Base-by-base conservation (phyloP, 2,329 filamentous ascomycete genomes). In the Aspergillus jensenii region DNA sequence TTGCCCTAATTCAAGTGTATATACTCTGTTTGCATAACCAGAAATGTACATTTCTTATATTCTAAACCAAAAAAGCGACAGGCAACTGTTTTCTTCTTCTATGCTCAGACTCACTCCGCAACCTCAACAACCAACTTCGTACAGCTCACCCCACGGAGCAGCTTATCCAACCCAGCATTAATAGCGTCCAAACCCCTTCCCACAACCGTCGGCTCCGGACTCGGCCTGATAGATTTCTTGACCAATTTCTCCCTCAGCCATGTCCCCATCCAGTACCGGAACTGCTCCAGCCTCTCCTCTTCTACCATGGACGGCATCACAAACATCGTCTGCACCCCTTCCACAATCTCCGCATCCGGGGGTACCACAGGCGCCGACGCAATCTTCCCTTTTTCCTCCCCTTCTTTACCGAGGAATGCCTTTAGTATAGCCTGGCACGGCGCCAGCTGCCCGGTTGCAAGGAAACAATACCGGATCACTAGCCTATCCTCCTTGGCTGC, bases 91-190 rank as follows among this genome's bases (percentile, higher is more conserved):
- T 8, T 31, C 9, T 11, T 4, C 3, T 31, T 31, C 23, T 31
- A 31, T 31, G 9, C 27, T 2, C 9, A 31, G 12, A 11, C 57
- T 69, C 55, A 78, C 49, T 73, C 67, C 0, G 58, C 60, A 66
- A 79, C 33, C 56, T 80, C 73, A 49, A 79, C 63, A 39, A 80
- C 68, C 55, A 80, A 67, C 65, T 80, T 80, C 0, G 64, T 69
- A 59, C 77, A 78, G 45, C 77, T 80, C 12, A 80, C 76, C 0
- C 78, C 77, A n/a, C 31, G 54, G 1, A 59, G 56, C 14, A 80
- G 50, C 15, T 41, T 56, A 23, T 78, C 71, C 58, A 79, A 50
- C n/a, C 71, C 78, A 54, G 37, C 55, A 65, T 79, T 77, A 2
- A 81, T 67, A 41, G 65, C 65, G 6, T 56, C 67, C 51, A 80